Conservation (phyloP, 331 rosid species). For the Arachis monticola region DNA sequence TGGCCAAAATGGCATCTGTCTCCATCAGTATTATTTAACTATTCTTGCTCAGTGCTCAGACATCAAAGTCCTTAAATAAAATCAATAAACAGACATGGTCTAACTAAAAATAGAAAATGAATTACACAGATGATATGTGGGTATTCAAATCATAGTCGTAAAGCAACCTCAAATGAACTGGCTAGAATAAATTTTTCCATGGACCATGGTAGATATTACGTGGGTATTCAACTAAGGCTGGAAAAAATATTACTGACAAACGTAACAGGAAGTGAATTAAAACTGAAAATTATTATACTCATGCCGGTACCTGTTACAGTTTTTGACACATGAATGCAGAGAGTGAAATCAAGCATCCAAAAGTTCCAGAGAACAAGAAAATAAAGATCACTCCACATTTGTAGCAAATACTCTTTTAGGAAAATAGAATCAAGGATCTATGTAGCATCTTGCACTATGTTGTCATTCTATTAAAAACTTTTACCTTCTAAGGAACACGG, state of each 20-base stretch:
- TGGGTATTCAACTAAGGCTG: background rate
- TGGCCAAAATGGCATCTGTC: slow-evolving; percentile 89
- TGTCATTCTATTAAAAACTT: slow-evolving; percentile 28
- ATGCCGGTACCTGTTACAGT: slow-evolving; percentile 87
- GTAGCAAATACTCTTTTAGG: background rate
- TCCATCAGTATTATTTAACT: slow-evolving; percentile 74
- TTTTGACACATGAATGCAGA: slow-evolving; percentile 36
- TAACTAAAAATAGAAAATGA: too few relatives aligned
- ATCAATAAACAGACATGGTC: too few relatives aligned
- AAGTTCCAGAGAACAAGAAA: slow-evolving; percentile 6
- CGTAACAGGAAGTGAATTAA: slow-evolving; percentile 94
- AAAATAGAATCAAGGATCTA: background rate
- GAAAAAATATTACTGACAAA: slow-evolving; percentile 37
- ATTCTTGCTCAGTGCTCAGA: too few relatives aligned
- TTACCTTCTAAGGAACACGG: slow-evolving; percentile 28
- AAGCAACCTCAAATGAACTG: background rate
- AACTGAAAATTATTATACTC: slow-evolving; percentile 93
- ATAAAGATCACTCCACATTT: background rate
- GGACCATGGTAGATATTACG: background rate
- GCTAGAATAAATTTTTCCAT: background rate
- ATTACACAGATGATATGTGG: too few relatives aligned
- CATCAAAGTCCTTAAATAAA: too few relatives aligned
- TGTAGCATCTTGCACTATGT: slow-evolving; percentile 13
- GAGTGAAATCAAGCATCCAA: slow-evolving; percentile 36
- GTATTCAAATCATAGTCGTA: background rate